A percentile compares a stretch with the other conserved stretches of the same genome.
These are phyloP conservation scores for Ustilago lituana DNA, from an alignment of 1,284 basidiomycete genomes.

Conservation along the genomic window DNA sequence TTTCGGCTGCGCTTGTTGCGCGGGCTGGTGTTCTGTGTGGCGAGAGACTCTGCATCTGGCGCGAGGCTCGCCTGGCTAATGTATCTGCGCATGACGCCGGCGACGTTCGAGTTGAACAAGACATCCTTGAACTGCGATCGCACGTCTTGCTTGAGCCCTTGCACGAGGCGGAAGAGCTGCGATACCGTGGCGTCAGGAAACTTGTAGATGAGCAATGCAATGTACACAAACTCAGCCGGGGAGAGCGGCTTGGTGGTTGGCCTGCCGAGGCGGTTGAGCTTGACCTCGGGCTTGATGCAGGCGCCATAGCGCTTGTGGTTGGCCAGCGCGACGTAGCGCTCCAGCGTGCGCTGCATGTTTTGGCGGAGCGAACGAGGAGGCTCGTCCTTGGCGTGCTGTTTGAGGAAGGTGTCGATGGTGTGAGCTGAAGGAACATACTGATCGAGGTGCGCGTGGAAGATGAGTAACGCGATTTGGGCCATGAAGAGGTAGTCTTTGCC, in stretches of 20 bases:
- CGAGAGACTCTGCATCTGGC: slow-evolving; percentile 7
- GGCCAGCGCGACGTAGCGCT: slow-evolving; percentile 39
- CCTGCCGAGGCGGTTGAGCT: slow-evolving; percentile 13
- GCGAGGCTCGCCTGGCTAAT: slow-evolving; percentile 15
- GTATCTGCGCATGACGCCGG: slow-evolving; percentile 25
- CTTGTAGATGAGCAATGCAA: slow-evolving; percentile 37
- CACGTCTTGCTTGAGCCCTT: slow-evolving; percentile 38
- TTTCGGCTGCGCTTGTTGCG: slow-evolving; percentile 13
- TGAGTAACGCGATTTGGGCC: slow-evolving; percentile 47
- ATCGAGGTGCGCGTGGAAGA: slow-evolving; percentile 5
- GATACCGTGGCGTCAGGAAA: slow-evolving; percentile 24
- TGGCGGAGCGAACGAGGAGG: slow-evolving; percentile 9
- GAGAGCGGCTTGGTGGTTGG: slow-evolving; percentile 32
- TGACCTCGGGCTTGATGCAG: slow-evolving; percentile 40
- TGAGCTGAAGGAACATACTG: slow-evolving; percentile 28
- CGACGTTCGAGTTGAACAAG: slow-evolving; percentile 34
- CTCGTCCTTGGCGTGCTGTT: slow-evolving; percentile 10
- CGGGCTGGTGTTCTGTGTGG: background rate
- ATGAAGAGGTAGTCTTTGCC: slow-evolving; percentile 49
- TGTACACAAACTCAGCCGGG: slow-evolving; percentile 50
- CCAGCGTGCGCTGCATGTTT: slow-evolving; percentile 28
- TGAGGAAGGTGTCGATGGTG: slow-evolving; percentile 37
- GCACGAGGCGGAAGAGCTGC: slow-evolving; percentile 36
- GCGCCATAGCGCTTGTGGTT: slow-evolving; percentile 35
- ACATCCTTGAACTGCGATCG: slow-evolving; percentile 49